Evolutionary conservation across 2,329 filamentous ascomycete species (phyloP), one percentile per base, ranked within the genome.

Genomic region (Stachybotrys echinatus): DNA sequence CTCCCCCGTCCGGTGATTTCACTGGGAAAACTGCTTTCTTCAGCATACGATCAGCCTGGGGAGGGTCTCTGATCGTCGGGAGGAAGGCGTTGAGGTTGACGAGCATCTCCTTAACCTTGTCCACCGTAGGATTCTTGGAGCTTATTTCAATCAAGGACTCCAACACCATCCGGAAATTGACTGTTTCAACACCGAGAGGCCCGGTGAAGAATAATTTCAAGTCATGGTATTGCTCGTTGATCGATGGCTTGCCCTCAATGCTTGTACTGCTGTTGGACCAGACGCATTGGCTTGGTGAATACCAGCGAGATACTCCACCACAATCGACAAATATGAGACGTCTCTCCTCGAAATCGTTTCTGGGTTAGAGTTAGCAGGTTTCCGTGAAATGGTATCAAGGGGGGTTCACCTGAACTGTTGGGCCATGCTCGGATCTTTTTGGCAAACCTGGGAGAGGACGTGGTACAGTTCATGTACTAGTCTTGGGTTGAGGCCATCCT

Each of bases 11-110:
- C 2, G 58, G 55, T 12, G 59, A 55, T 6, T 49, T 55, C 0
- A 66, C 55, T 0, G 64, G 64, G 27, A 65, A 61, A 0, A 63
- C 45, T 0, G 47, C 27, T 2, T 51, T 54, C 2, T 44, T 18
- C 2, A 54, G 51, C 0, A 65, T 38, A 1, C 46, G 48, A 0
- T 31, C n/a, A n/a, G n/a, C n/a, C 18, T 10, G 54, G 49, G 6
- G 58, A 49, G 1, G 53, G 54, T 0, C 10, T 17, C 4, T 50
- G 18, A 2, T n/a, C 6, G n/a, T 45, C 37, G 0, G 42, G 45
- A 74, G 52, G 1, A 71, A 53, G 0, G 64, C 64, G 42, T 65
- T 71, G 19, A 72, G 51, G 1, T 60, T 54, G 58, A 55, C 57
- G 1, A 73, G 58, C 0, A 57, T 57, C 12, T 63, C 53, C 51